These are phyloP conservation scores for Brassica juncea DNA, from an alignment of 345 rosid species.

Conservation along the genomic window DNA sequence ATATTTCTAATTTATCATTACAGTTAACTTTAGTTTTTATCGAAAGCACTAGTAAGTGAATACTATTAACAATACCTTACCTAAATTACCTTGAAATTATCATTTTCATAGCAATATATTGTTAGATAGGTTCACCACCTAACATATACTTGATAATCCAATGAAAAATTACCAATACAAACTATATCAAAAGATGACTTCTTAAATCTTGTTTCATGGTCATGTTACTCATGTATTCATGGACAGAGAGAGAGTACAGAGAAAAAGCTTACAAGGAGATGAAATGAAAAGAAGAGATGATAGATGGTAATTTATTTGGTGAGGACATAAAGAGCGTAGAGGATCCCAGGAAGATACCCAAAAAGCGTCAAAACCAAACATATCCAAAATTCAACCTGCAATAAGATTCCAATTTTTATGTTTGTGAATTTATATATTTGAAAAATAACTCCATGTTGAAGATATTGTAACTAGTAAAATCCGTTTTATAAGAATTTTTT, in stretches of 20 bases:
- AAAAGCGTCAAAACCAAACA: conserved; percentile 68
- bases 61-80: neutral
- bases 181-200: neutral
- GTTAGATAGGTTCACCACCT: neutral
- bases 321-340: conserved; percentile 69
- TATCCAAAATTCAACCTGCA: conserved; percentile 85
- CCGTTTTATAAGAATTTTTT: neutral
- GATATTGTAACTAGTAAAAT: neutral
- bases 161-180: neutral
- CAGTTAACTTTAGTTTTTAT: neutral
- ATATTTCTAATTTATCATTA: neutral
- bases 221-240: neutral
- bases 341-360: conserved; percentile 80
- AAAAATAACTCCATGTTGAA: neutral
- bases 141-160: conserved; percentile 2
- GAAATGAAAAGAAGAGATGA: neutral
- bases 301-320: conserved; percentile 52
- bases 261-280: conserved; percentile 30
- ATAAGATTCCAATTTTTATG: neutral
- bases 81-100: neutral
- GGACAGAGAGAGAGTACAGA: neutral
- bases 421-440: neutral
- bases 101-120: neutral
- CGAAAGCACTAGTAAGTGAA: neutral
- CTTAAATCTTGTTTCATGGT: neutral